Base-by-base conservation (phyloP, 1,284 basidiomycete genomes). In the Rhodotorula mucilaginosa region DNA sequence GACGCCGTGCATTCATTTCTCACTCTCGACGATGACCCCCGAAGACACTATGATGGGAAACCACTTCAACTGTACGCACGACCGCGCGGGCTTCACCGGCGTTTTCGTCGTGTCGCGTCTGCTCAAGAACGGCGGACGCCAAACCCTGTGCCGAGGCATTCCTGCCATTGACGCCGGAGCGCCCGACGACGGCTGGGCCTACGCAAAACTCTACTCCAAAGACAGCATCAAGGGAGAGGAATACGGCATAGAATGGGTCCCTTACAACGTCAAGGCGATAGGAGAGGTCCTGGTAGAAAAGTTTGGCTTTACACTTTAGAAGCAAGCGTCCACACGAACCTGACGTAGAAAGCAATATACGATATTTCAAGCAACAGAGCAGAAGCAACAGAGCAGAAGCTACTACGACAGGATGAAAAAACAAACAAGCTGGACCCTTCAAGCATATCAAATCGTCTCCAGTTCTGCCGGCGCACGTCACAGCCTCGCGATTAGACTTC, bases 201-300 rank as follows among this genome's bases (percentile, higher is more conserved):
- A 67, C 44, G 73, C 73, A 8, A 76, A 76, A 57, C 59, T 76
- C 5, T 76, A 74, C 59, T 52, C 68, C 58, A 76, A 76, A 47
- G 68, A 73, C 49, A 69, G 69, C 7, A 62, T 76, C 39, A 71
- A 69, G 26, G 75, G 73, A 1, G 61, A 58, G 6, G 73, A 74
- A 60, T 39, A 58, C n/a, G 68, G 73, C 46, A 47, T 74, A 16
- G 56, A 63, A 10, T 73, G 64, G 66, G n/a, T 76, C 6, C 61
- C 64, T 2, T 76, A 69, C 57, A 63, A 74, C 47, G 67, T 64
- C 26, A 61, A 59, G 3, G 49, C 75, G 52, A 57, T 76, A 1
- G 34, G 69, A 18, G 49, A 44, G 21, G 73, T 71, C 13, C 65
- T 76, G 1, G 62, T 60, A 51, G 29, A 61, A 8, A 73, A 73